Conservation (phyloP, 108 stramenopile genomes). For the Skeletonema grethae region DNA sequence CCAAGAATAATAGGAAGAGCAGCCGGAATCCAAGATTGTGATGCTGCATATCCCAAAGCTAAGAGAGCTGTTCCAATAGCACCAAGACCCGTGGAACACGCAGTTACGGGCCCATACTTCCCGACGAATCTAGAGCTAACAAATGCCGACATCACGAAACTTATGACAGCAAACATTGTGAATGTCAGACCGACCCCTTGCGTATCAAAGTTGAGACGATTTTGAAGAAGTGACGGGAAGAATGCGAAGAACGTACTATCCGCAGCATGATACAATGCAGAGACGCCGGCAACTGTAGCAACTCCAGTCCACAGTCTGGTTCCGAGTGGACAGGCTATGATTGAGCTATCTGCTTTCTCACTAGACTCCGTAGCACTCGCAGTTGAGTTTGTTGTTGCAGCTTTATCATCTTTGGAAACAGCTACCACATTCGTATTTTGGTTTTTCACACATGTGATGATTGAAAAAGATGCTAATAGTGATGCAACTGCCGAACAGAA, state of each 20-base stretch:
- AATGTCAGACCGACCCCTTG: conserved; percentile 64
- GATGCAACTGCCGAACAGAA: conserved; percentile 64
- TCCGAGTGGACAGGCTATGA: conserved; percentile 76
- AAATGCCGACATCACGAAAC: conserved; percentile 62
- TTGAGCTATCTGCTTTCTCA: conserved; percentile 20
- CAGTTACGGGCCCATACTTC: conserved; percentile 59
- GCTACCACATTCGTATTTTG: not conserved
- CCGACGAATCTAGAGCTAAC: conserved; percentile 52
- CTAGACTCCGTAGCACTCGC: not conserved
- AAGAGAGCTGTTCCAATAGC: conserved; percentile 60
- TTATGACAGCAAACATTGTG: conserved; percentile 69
- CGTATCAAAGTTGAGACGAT: conserved; percentile 50
- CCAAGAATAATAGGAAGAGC: conserved; percentile 31
- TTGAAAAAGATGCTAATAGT: conserved; percentile 51
- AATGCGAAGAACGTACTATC: conserved; percentile 82
- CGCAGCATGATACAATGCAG: conserved; percentile 72
- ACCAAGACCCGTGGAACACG: conserved; percentile 66
- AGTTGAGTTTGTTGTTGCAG: not conserved
- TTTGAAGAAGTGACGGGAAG: conserved; percentile 65
- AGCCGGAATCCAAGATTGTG: conserved; percentile 4
- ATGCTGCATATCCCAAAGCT: conserved; percentile 54
- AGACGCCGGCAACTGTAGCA: conserved; percentile 69
- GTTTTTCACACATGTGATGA: conserved; percentile 47
- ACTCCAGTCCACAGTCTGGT: conserved; percentile 68
- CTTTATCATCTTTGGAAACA: not conserved